phyloP scores from a whole-genome alignment of 2,329 filamentous ascomycete genomes.

The Pseudopithomyces maydicus region DNA sequence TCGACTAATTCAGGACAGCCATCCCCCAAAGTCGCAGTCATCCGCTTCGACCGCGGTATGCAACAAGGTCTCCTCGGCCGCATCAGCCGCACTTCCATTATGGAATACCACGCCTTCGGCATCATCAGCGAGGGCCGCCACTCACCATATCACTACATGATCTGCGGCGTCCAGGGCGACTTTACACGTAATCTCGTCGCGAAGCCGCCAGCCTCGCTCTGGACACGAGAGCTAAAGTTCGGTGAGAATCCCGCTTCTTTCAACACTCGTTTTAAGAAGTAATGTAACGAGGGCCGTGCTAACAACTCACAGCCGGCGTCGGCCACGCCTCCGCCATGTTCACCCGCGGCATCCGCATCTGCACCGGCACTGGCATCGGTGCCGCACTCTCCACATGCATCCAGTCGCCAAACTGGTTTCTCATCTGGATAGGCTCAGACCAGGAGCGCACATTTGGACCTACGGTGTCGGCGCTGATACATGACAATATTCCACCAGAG shows the following conservation, averaged over 20 bases:
- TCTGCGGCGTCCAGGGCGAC: conserved; percentile 45
- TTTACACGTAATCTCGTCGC: conserved; percentile 39
- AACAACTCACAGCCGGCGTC: conserved; percentile 33
- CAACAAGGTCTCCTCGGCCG: conserved; percentile 42
- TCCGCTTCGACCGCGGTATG: conserved; percentile 43
- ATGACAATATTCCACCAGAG: conserved; percentile 40
- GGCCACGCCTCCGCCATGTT: conserved; percentile 44
- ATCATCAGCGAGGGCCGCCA: conserved; percentile 43
- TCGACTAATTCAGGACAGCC: conserved; percentile 15
- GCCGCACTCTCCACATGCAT: conserved; percentile 43
- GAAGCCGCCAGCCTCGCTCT: conserved; percentile 39
- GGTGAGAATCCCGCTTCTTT: conserved; percentile 22
- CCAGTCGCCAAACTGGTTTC: conserved; percentile 41
- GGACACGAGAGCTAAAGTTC: conserved; percentile 43
- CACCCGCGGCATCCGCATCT: conserved; percentile 41
- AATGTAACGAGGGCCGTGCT: conserved; percentile 6
- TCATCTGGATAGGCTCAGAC: conserved; percentile 45
- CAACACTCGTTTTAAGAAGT: neutral
- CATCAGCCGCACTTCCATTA: conserved; percentile 43
- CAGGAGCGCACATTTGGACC: conserved; percentile 43
- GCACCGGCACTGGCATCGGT: conserved; percentile 43
- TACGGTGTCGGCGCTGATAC: conserved; percentile 38
- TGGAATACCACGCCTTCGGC: conserved; percentile 45
- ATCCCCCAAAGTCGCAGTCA: conserved; percentile 40
- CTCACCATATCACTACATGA: conserved; percentile 39